phyloP scores from a whole-genome alignment of 768 basidiomycete genomes.

The Kwoniella sp. region DNA sequence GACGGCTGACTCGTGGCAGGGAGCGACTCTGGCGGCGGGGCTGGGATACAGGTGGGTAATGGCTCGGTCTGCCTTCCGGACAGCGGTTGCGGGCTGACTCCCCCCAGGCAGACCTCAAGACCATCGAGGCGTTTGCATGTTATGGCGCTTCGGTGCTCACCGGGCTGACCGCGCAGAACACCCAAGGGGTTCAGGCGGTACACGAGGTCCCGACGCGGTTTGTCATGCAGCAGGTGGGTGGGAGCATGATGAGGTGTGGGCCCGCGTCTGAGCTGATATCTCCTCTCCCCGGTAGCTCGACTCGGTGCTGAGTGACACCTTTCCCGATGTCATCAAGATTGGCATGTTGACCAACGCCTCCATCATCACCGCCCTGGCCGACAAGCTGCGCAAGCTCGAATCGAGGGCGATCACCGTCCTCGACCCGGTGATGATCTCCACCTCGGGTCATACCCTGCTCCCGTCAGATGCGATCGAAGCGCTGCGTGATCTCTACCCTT shows the following conservation, averaged over 20 bases:
- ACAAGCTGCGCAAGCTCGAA: conserved; percentile 55
- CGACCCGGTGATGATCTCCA: conserved; percentile 88
- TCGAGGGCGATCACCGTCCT: conserved; percentile 61
- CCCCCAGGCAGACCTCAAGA: conserved; percentile 74
- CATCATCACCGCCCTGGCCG: conserved; percentile 57
- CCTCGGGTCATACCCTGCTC: conserved; percentile 76
- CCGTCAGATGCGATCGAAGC: conserved; percentile 62
- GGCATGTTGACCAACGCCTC: conserved; percentile 76
- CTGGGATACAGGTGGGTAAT: conserved; percentile 74
- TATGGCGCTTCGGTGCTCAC: conserved; percentile 80
- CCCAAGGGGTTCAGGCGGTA: conserved; percentile 71
- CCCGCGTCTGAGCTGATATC: neutral
- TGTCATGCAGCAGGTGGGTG: conserved; percentile 66
- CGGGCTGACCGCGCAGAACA: conserved; percentile 86
- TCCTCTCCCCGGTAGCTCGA: conserved; percentile 61
- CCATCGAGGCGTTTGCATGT: conserved; percentile 70
- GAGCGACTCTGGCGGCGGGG: conserved; percentile 77
- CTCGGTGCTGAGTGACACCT: conserved; percentile 68
- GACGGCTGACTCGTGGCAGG: conserved; percentile 53
- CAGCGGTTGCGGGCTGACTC: neutral
- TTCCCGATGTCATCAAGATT: conserved; percentile 71
- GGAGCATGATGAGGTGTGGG: neutral
- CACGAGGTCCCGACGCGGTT: conserved; percentile 66
- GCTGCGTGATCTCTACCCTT: conserved; percentile 66
- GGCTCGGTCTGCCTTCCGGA: neutral